Evolutionary conservation across 805 yeast species (phyloP), one percentile per base, ranked within the genome.

Genomic region (Barnettozyma populi): DNA sequence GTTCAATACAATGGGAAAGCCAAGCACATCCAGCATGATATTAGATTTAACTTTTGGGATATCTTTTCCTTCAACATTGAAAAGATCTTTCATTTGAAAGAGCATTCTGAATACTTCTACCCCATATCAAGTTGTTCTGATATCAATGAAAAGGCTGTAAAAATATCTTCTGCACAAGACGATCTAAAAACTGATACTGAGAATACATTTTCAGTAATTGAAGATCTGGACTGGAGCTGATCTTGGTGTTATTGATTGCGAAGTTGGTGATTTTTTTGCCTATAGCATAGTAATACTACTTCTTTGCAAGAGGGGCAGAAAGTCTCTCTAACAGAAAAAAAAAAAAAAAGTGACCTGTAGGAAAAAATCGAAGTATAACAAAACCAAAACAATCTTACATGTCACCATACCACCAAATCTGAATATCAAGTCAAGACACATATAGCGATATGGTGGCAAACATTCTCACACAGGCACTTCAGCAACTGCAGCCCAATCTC

Each of bases 401-500:
- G n/a, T n/a, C n/a, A n/a, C n/a, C n/a, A n/a, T n/a, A n/a, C n/a
- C 4, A 29, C 16, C 16, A 11, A 29, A 14, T 9, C 16, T 29
- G n/a, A 14, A 14, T 14, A 29, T 14, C 29, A 10, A 25, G 27
- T n/a, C n/a, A 23, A 23, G 32, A 29, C 5, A 8, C 32, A 29
- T 5, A 11, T 3, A 11, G 19, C 6, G 13, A 14, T 36, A 54
- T 50, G 54, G 53, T 54, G 11, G 58, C 54, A 2, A 42, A 21
- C 8, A 43, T 46, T 10, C 38, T 56, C 8, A 47, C 56, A 9
- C 53, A 56, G 19, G 56, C 56, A 0, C 31, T 57, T 2, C 54
- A 56, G n/a, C 64, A 65, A 39, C 60, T 68, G 14, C 70, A 68
- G 36, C 68, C 72, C n/a, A 61, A 62, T 14, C 60, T 69, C 32